Conservation (phyloP, 2,329 filamentous ascomycete genomes). For the Trichoderma lentiforme region DNA sequence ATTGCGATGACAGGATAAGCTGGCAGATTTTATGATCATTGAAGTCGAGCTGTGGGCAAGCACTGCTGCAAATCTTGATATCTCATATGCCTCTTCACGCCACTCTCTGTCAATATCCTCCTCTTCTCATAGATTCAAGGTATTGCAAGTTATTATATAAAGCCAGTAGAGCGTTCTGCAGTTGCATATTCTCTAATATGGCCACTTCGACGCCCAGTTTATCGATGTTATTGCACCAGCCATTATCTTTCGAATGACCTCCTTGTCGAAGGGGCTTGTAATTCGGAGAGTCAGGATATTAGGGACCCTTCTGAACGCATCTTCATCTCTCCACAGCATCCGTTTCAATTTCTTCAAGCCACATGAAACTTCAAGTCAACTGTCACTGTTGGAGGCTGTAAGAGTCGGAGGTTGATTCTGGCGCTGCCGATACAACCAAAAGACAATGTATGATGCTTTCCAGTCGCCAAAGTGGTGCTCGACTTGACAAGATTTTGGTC, state of each 20-base stretch:
- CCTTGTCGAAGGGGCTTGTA: constrained; percentile 42
- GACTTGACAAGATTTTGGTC: not conserved
- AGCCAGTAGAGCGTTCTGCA: not conserved
- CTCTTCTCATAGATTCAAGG: not conserved
- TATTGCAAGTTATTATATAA: not conserved
- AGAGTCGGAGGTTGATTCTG: constrained; percentile 30
- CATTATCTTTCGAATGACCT: constrained; percentile 58
- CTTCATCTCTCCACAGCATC: constrained; percentile 58
- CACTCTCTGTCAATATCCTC: not conserved
- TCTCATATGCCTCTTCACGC: not conserved
- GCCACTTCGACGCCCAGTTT: not conserved
- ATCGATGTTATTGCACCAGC: constrained; percentile 74
- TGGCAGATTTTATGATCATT: not conserved
- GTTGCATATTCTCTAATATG: not conserved
- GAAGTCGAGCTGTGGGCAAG: not conserved
- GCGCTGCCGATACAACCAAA: not conserved
- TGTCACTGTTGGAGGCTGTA: constrained; percentile 64
- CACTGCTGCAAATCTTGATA: not conserved
- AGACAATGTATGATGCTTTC: not conserved
- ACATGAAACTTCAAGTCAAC: constrained; percentile 38
- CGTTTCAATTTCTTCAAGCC: constrained; percentile 32
- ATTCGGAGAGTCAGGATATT: constrained; percentile 37
- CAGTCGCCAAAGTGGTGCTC: not conserved
- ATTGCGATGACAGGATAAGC: not conserved
- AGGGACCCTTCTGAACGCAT: constrained; percentile 45